phyloP scores from a whole-genome alignment of 106 monocot species.

The Dioscorea zingiberensis region DNA sequence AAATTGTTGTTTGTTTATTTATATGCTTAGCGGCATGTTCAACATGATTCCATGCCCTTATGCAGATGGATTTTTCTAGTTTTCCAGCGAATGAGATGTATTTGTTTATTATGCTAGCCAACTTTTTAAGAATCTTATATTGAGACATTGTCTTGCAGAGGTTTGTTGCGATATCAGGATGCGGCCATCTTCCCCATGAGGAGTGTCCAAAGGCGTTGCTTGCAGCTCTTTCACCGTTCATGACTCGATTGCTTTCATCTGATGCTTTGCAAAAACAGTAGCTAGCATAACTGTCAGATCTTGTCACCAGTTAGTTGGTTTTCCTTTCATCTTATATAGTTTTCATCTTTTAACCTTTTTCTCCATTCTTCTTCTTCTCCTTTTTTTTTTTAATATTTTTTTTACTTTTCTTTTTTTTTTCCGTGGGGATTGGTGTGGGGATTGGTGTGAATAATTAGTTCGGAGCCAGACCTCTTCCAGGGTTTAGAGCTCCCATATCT shows the following conservation, averaged over 20 bases:
- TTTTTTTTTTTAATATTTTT: not conserved
- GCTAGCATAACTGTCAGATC: too few species aligned
- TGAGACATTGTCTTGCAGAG: constrained; percentile 43
- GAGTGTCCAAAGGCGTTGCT: constrained; percentile 95
- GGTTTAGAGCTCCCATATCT: constrained; percentile 74
- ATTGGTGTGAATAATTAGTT: not conserved
- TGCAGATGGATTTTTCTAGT: too few species aligned
- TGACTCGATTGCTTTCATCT: constrained; percentile 49
- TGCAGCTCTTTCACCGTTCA: constrained; percentile 71
- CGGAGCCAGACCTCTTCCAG: constrained; percentile 59
- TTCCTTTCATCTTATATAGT: not conserved
- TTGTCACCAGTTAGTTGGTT: constrained; percentile 7
- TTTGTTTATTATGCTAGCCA: too few species aligned
- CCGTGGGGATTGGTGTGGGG: not conserved
- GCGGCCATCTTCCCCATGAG: constrained; percentile 94
- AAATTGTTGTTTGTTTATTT: too few species aligned
- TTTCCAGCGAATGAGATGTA: too few species aligned
- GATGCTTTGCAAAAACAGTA: constrained; percentile 32
- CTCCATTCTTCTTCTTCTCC: constrained; percentile 4
- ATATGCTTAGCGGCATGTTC: too few species aligned
- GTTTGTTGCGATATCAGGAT: constrained; percentile 77
- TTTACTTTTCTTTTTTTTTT: not conserved
- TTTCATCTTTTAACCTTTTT: not conserved
- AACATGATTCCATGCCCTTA: too few species aligned
- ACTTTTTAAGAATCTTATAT: too few species aligned